Conservation (phyloP, 2,329 filamentous ascomycete genomes). For the Cadophora malorum region DNA sequence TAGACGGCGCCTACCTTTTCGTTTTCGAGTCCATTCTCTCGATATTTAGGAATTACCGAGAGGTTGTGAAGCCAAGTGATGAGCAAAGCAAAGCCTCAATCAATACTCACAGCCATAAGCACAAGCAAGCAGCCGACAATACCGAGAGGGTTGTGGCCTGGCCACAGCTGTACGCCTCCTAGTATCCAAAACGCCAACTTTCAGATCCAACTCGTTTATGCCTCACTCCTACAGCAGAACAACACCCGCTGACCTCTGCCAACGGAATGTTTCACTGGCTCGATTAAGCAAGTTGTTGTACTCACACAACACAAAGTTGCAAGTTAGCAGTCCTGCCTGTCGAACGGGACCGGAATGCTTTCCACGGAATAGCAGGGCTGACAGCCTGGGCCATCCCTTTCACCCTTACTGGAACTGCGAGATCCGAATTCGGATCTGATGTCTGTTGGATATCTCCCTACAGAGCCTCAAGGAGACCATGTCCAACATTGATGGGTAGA, state of each 20-base stretch:
- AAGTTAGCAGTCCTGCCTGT: not conserved
- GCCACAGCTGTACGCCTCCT: not conserved
- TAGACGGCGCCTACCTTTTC: not conserved
- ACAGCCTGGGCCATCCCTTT: too few relatives aligned
- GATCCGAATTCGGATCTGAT: too few relatives aligned
- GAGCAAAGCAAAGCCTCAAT: too few relatives aligned
- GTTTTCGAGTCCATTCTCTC: not conserved
- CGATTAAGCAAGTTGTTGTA: not conserved
- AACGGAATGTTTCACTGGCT: not conserved
- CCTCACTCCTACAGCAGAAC: not conserved
- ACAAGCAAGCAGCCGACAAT: not conserved
- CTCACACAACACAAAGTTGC: not conserved
- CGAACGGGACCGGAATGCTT: too few relatives aligned
- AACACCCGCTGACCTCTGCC: not conserved
- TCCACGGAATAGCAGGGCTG: too few relatives aligned
- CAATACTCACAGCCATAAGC: too few relatives aligned
- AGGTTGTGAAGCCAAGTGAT: not conserved
- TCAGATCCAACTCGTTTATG: not conserved
- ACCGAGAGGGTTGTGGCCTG: not conserved
- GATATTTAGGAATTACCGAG: not conserved
- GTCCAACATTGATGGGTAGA: not conserved
- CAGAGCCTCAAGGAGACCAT: not conserved
- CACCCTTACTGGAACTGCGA: too few relatives aligned
- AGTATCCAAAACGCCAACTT: not conserved
- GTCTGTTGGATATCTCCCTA: not conserved